phyloP scores from a whole-genome alignment of 2,329 filamentous ascomycete genomes.

The Nigrospora sphaerica region DNA sequence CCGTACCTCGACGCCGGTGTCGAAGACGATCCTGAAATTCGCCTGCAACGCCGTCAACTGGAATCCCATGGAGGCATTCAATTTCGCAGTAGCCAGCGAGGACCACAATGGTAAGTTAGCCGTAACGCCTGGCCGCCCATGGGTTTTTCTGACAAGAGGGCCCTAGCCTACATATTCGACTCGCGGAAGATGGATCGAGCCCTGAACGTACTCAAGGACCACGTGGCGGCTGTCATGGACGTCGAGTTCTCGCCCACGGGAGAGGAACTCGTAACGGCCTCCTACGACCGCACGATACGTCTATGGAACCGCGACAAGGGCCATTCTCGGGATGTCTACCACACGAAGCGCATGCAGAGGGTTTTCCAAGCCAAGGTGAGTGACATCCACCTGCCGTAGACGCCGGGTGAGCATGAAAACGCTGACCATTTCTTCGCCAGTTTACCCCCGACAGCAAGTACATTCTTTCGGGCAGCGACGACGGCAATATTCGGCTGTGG shows the following conservation, averaged over 20 bases:
- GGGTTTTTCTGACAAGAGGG: too few species aligned
- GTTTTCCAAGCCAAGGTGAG: conserved; percentile 34
- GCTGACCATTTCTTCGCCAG: conserved; percentile 32
- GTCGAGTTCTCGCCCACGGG: conserved; percentile 93
- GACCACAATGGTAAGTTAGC: conserved; percentile 67
- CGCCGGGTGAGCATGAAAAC: neutral
- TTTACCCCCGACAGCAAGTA: conserved; percentile 90
- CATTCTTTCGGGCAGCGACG: conserved; percentile 78
- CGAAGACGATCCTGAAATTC: conserved; percentile 75
- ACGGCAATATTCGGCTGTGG: conserved; percentile 83
- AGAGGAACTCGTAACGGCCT: conserved; percentile 84
- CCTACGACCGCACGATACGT: conserved; percentile 79
- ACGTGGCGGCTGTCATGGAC: conserved; percentile 77
- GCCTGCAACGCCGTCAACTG: conserved; percentile 79
- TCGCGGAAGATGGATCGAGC: conserved; percentile 86
- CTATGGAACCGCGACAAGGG: conserved; percentile 76
- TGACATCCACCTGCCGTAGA: neutral
- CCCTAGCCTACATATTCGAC: conserved; percentile 67
- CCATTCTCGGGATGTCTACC: conserved; percentile 87
- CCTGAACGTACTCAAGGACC: conserved; percentile 67
- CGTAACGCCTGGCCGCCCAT: too few species aligned
- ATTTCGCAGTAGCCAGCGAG: conserved; percentile 87
- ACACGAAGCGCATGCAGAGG: conserved; percentile 96
- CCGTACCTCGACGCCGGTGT: conserved; percentile 74
- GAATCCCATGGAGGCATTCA: conserved; percentile 97